phyloP scores from a whole-genome alignment of 2,329 filamentous ascomycete species.

The Aspergillus novofumigatus region DNA sequence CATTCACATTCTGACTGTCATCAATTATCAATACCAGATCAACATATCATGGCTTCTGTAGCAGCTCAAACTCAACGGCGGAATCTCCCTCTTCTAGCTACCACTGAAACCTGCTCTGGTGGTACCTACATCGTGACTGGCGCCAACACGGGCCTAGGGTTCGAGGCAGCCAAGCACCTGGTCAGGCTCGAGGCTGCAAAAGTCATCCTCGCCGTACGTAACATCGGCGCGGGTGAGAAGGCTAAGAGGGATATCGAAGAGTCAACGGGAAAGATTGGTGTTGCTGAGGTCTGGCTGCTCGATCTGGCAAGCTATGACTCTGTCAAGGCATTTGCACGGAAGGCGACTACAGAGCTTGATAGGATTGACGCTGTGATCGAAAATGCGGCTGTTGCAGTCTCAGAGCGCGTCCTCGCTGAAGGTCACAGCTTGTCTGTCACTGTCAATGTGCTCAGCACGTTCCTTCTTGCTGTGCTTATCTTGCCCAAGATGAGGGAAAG shows the following conservation, averaged over 20 bases:
- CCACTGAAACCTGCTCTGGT: not conserved
- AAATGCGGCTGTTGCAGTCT: constrained; percentile 7
- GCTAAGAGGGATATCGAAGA: constrained; percentile 6
- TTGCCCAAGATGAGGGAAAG: constrained; percentile 21
- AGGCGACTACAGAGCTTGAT: constrained; percentile 1
- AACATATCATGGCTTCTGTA: not conserved
- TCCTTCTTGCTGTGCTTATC: constrained; percentile 20
- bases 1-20: too few relatives aligned
- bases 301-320: constrained; percentile 5
- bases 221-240: constrained; percentile 4
- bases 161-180: constrained; percentile 6
- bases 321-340: constrained; percentile 4
- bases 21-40: too few relatives aligned
- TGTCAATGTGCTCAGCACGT: constrained; percentile 26
- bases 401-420: constrained; percentile 12
- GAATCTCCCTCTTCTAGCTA: constrained; percentile 4
- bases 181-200: constrained; percentile 1
- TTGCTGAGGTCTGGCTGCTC: constrained; percentile 4
- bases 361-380: constrained; percentile 6
- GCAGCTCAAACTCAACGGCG: not conserved
- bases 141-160: constrained; percentile 5
- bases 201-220: constrained; percentile 7
- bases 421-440: constrained; percentile 17
- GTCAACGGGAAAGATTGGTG: constrained; percentile 1
- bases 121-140: constrained; percentile 9